Evolutionary conservation across 176 grass and related monocot genomes (phyloP).

Genomic region (Hsuehochloa calcarea): DNA sequence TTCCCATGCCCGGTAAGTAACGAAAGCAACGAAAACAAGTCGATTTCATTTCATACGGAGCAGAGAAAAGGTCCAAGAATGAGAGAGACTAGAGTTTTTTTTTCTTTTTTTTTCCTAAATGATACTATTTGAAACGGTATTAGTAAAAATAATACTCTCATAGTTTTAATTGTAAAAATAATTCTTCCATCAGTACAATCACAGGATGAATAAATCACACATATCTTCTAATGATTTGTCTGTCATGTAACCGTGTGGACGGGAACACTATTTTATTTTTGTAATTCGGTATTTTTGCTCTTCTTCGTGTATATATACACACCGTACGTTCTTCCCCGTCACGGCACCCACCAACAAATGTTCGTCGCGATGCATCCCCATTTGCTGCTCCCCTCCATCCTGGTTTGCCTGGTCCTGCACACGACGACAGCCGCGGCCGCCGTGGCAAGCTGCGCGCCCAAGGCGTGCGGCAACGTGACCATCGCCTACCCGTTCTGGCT

Average conservation of each 20-base stretch:
- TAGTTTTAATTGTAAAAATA: too few relatives aligned
- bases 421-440: neutral
- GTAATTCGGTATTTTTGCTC: too few relatives aligned
- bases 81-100: neutral
- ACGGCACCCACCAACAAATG: neutral
- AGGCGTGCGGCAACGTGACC: constrained; percentile 44
- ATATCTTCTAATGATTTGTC: too few relatives aligned
- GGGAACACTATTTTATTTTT: too few relatives aligned
- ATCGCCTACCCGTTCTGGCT: constrained; percentile 63
- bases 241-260: too few relatives aligned
- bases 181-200: too few relatives aligned
- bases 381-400: neutral
- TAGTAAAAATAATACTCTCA: too few relatives aligned
- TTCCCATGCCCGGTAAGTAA: too few relatives aligned
- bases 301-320: neutral
- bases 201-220: too few relatives aligned
- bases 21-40: neutral
- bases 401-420: neutral
- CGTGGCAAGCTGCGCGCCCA: constrained; percentile 16
- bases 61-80: neutral
- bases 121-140: too few relatives aligned
- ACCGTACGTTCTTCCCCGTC: neutral
- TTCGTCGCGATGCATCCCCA: neutral
- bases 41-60: neutral
- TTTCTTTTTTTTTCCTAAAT: too few relatives aligned